Percentiles rank a stretch among this genome's conserved stretches.
Evolutionary conservation across 495 filamentous ascomycete genomes (phyloP).

Genomic region (Tuber microsphaerosporum): DNA sequence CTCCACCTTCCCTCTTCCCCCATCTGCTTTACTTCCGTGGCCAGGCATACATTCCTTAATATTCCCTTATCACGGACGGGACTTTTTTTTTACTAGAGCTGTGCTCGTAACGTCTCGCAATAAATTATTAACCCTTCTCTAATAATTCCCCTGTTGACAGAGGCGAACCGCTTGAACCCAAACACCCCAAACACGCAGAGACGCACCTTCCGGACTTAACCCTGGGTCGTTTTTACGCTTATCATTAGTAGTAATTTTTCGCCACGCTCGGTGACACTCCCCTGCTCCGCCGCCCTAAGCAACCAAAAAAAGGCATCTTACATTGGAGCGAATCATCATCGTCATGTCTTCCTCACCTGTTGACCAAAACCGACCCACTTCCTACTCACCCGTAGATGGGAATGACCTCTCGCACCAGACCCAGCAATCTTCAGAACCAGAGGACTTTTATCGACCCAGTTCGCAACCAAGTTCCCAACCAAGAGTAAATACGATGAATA

Average conservation of each 20-base stretch:
- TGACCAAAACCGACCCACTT: not conserved
- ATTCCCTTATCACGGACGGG: slow-evolving; percentile 20
- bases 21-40: slow-evolving; percentile 9
- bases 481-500: slow-evolving; percentile 16
- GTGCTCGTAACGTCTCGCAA: slow-evolving; percentile 22
- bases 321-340: not conserved
- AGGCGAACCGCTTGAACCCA: slow-evolving; percentile 8
- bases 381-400: slow-evolving; percentile 30
- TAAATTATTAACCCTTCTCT: slow-evolving; percentile 17
- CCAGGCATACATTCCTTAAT: slow-evolving; percentile 19
- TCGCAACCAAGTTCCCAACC: slow-evolving; percentile 10
- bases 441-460: slow-evolving; percentile 35
- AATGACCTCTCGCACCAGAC: slow-evolving; percentile 11
- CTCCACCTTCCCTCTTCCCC: not conserved
- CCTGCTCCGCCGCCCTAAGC: not conserved
- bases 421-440: slow-evolving; percentile 26
- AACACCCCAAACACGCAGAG: slow-evolving; percentile 9
- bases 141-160: slow-evolving; percentile 11
- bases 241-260: slow-evolving; percentile 24
- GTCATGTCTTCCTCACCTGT: slow-evolving; percentile 14
- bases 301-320: not conserved
- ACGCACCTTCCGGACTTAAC: not conserved
- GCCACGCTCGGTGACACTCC: not conserved
- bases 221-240: slow-evolving; percentile 6
- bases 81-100: slow-evolving; percentile 19